Evolutionary conservation across 1,139 yeast species (phyloP).

Genomic region (Geotrichum klebahnii): DNA sequence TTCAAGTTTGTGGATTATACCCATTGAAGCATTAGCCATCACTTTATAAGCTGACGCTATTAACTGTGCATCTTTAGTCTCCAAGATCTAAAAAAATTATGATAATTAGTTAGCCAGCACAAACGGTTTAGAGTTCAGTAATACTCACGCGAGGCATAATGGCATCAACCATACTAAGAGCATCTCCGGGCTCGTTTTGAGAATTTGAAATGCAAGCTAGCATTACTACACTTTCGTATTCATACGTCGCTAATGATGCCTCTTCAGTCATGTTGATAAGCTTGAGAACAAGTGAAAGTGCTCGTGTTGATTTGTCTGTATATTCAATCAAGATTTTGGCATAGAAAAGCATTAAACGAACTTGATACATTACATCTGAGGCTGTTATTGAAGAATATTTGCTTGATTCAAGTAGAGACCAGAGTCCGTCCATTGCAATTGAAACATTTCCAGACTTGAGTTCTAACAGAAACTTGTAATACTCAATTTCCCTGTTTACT

Average conservation of each 20-base stretch:
- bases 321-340: conserved; percentile 25
- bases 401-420: conserved; percentile 21
- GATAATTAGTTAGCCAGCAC: not conserved
- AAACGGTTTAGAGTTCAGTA: not conserved
- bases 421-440: conserved; percentile 22
- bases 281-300: conserved; percentile 28
- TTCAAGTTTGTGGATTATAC: conserved; percentile 6
- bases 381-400: conserved; percentile 7
- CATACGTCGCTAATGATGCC: conserved; percentile 26
- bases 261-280: conserved; percentile 28
- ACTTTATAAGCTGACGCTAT: conserved; percentile 29
- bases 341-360: conserved; percentile 28
- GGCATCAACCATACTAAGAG: conserved; percentile 29
- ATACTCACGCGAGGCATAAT: conserved; percentile 29
- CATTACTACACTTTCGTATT: conserved; percentile 30
- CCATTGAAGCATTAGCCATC: conserved; percentile 28
- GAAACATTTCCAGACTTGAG: conserved; percentile 24
- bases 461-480: conserved; percentile 24
- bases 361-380: conserved; percentile 29
- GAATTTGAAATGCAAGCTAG: conserved; percentile 28
- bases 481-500: conserved; percentile 12
- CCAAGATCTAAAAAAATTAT: conserved; percentile 27
- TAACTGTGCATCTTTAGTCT: conserved; percentile 26
- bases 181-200: conserved; percentile 26
- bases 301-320: conserved; percentile 27